Base-by-base conservation (phyloP, 495 filamentous ascomycete species). In the Annulohypoxylon bovei region DNA sequence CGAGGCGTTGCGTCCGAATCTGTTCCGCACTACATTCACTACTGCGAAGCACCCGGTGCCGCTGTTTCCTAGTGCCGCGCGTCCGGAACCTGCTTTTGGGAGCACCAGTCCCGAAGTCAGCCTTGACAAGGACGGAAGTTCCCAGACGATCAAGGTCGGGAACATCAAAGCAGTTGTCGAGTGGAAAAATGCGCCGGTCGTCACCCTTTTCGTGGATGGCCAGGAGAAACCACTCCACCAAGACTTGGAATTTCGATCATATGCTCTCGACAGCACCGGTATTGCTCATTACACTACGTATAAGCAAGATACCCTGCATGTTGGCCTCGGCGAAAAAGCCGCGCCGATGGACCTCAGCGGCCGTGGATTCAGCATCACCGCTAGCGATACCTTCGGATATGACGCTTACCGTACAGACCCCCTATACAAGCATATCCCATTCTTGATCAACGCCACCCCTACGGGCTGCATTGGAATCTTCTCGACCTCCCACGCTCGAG, bases 341-440 rank as follows among this genome's bases (percentile, higher is more conserved):
- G 88, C 88, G 0, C 90, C 90, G 0, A 91, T 92, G 88, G 84
- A 92, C 70, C 82, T 92, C n/a, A 86, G 81, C 6, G 87, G 87
- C 44, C 86, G 90, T 3, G 81, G 85, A 59, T 91, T 91, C 76
- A 83, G 82, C 39, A 82, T 92, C 52, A 86, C 88, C 3, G 88
- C 88, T 7, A 91, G 87, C 20, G 90, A 92, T 76, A 88, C 83
- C 52, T 91, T 90, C 64, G 87, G 88, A 18, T 92, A 92, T 76
- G 89, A 92, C 70, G 84, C 87, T 23, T 88, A 91, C 74, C 85
- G 86, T 18, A 88, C 88, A 44, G 90, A 92, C 75, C 89, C 90
- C 12, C 80, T 92, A 50, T 92, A 92, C 81, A 92, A 92, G 76
- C 87, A 91, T 65, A 88, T 91, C 39, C 89, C 90, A 0, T 81